phyloP scores from a whole-genome alignment of 345 rosid genomes.

The Salix purpurea region DNA sequence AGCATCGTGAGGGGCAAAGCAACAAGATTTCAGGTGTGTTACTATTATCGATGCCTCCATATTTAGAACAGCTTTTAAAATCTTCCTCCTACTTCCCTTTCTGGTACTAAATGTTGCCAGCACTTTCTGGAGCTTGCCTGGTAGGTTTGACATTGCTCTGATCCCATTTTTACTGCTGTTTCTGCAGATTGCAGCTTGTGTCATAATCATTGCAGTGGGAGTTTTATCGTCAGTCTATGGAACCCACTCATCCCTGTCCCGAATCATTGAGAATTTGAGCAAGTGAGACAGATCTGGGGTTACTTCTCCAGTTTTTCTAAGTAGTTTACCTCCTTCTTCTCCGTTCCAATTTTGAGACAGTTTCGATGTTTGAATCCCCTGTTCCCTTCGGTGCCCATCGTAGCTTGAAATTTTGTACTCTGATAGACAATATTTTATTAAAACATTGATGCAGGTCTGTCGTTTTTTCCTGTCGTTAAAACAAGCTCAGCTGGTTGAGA shows the following conservation, averaged over 20 bases:
- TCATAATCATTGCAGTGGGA: slow-evolving; percentile 62
- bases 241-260: slow-evolving; percentile 60
- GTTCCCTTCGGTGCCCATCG: not conserved
- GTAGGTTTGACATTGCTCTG: not conserved
- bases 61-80: not conserved
- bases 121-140: too few relatives aligned
- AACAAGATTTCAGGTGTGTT: slow-evolving; percentile 51
- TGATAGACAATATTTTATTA: not conserved
- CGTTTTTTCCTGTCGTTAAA: too few relatives aligned
- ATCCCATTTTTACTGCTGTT: not conserved
- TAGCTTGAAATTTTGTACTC: not conserved
- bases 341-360: not conserved
- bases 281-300: slow-evolving; percentile 23
- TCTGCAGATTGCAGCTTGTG: slow-evolving; percentile 50
- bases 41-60: not conserved
- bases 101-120: not conserved
- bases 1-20: slow-evolving; percentile 63
- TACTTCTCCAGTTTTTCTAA: not conserved
- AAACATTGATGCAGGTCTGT: too few relatives aligned
- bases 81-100: not conserved
- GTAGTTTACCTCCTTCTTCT: not conserved
- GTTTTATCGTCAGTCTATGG: slow-evolving; percentile 58
- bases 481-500: too few relatives aligned
- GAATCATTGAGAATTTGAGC: slow-evolving; percentile 53
- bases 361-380: not conserved